Percentiles rank a stretch among this genome's conserved stretches.
Conservation (phyloP, 164 flowering plant genomes). For the Sedum album region DNA sequence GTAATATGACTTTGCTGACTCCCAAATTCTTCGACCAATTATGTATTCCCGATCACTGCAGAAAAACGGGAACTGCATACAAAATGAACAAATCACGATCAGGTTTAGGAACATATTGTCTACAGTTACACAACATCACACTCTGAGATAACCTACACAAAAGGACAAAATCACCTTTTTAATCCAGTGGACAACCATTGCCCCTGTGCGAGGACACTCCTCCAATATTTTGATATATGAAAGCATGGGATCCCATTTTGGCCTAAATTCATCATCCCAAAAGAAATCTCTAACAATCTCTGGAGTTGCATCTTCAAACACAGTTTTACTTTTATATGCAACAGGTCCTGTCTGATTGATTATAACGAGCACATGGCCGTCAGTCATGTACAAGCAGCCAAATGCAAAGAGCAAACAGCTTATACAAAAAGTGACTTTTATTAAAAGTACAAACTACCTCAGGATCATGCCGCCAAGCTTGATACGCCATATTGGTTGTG, state of each 20-base stretch:
- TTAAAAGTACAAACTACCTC: conserved; percentile 37
- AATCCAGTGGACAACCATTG: conserved; percentile 80
- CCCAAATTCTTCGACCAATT: conserved; percentile 92
- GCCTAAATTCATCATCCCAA: conserved; percentile 97
- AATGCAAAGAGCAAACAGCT: background rate
- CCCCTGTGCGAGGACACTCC: conserved; percentile 67
- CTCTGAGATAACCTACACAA: background rate
- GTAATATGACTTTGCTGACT: conserved; percentile 64
- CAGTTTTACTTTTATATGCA: conserved; percentile 67
- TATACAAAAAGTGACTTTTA: background rate
- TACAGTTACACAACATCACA: background rate
- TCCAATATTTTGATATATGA: conserved; percentile 59
- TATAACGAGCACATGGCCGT: background rate
- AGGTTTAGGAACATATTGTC: background rate
- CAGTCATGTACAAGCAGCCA: background rate
- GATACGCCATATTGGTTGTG: conserved; percentile 69
- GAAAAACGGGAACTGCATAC: conserved; percentile 91
- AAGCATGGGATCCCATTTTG: conserved; percentile 96
- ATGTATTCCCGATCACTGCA: conserved; percentile 93
- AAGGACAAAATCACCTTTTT: conserved; percentile 54
- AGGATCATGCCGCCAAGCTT: conserved; percentile 94
- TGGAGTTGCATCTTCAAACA: conserved; percentile 88
- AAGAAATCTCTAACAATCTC: conserved; percentile 96
- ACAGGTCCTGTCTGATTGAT: conserved; percentile 58
- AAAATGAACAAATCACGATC: conserved; percentile 13